Conservation (phyloP, 257 asterid species). For the Oldenlandia corymbosa region DNA sequence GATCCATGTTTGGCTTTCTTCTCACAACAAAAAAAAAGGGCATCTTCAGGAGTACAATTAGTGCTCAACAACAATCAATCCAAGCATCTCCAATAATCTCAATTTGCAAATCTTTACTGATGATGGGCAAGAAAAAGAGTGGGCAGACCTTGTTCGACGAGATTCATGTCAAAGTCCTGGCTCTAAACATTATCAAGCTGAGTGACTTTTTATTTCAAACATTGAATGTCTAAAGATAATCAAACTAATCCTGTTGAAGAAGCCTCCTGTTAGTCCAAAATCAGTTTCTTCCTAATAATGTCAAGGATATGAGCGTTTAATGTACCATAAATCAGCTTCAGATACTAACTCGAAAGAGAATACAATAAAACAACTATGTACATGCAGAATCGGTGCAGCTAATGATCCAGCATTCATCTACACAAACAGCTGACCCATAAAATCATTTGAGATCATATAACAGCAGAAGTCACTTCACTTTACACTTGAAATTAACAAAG, state of each 20-base stretch:
- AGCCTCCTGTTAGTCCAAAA: not conserved
- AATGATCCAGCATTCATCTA: not conserved
- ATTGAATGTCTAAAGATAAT: not conserved
- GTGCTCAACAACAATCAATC: no score
- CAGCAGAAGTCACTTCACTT: not conserved
- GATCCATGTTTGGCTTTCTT: not conserved
- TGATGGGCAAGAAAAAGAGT: not conserved
- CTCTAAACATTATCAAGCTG: not conserved
- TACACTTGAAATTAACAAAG: not conserved
- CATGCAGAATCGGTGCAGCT: not conserved
- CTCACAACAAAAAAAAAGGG: not conserved
- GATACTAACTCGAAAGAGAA: not conserved
- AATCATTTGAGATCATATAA: not conserved
- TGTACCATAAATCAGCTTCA: conserved; percentile 4
- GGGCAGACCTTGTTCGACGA: not conserved
- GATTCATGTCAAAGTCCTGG: not conserved
- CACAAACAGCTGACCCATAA: not conserved
- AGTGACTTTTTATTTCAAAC: not conserved
- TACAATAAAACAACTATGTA: not conserved
- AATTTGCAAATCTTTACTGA: not conserved
- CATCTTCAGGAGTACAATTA: no score
- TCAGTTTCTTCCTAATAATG: not conserved
- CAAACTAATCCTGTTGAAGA: not conserved
- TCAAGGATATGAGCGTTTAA: not conserved
- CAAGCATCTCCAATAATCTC: not conserved